Evolutionary conservation across 2,329 filamentous ascomycete genomes (phyloP).

Genomic region (Penicillium sp.): DNA sequence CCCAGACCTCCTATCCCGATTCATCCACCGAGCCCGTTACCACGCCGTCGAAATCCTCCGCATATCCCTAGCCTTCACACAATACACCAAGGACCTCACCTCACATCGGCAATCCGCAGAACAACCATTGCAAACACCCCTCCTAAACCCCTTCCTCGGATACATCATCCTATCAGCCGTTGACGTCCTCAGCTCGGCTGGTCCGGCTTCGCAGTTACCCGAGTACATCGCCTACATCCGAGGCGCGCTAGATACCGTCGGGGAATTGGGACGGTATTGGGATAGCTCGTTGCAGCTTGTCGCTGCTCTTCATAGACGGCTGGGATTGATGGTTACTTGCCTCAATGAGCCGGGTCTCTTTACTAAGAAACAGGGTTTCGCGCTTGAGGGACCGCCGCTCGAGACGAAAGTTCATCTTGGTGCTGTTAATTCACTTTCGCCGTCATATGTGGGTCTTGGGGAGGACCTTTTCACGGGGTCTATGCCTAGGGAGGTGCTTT

Average conservation of each 20-base stretch:
- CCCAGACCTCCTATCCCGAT: conserved; percentile 42
- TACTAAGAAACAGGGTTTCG: conserved; percentile 38
- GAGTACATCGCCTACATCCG: conserved; percentile 54
- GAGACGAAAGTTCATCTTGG: conserved; percentile 38
- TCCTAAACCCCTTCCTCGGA: conserved; percentile 61
- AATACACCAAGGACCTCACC: conserved; percentile 24
- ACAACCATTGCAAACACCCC: conserved; percentile 33
- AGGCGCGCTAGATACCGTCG: conserved; percentile 53
- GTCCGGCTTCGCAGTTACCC: conserved; percentile 51
- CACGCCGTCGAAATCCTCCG: conserved; percentile 54
- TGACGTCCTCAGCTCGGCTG: conserved; percentile 63
- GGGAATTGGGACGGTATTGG: conserved; percentile 58
- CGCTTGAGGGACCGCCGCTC: conserved; percentile 36
- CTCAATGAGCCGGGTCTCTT: conserved; percentile 32
- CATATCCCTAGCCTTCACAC: conserved; percentile 33
- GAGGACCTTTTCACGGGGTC: conserved; percentile 46
- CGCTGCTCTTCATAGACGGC: conserved; percentile 47
- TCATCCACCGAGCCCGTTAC: conserved; percentile 49
- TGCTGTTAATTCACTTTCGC: conserved; percentile 13
- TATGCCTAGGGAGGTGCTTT: conserved; percentile 29
- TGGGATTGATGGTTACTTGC: conserved; percentile 44
- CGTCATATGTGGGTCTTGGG: conserved; percentile 17
- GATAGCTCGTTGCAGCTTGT: conserved; percentile 53
- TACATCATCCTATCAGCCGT: conserved; percentile 60
- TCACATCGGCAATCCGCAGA: conserved; percentile 22